Evolutionary conservation across 768 basidiomycete genomes (phyloP).

Genomic region (Clavaria fumosa): DNA sequence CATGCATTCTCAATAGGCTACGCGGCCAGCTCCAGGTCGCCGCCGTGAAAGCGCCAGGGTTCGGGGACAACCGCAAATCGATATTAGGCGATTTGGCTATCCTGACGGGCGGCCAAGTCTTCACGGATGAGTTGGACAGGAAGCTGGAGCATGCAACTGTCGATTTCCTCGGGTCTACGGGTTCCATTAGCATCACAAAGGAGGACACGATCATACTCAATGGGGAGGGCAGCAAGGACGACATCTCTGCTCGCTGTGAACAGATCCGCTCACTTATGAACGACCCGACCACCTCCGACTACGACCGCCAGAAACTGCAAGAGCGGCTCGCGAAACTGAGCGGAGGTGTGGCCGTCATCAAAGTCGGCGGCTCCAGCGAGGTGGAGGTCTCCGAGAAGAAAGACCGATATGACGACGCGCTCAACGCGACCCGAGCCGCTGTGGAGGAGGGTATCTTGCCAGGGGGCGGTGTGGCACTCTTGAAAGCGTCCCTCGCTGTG

Average conservation of each 20-base stretch:
- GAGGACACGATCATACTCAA: slow-evolving; percentile 96
- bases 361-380: slow-evolving; percentile 85
- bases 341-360: slow-evolving; percentile 97
- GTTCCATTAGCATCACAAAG: slow-evolving; percentile 88
- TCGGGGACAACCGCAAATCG: slow-evolving; percentile 98
- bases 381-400: slow-evolving; percentile 99
- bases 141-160: slow-evolving; percentile 84
- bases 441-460: slow-evolving; percentile 98
- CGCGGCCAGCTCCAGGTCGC: slow-evolving; percentile 90
- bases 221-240: slow-evolving; percentile 80
- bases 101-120: slow-evolving; percentile 94
- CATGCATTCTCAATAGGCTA: slow-evolving; percentile 98
- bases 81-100: slow-evolving; percentile 95
- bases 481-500: slow-evolving; percentile 70
- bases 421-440: slow-evolving; percentile 95
- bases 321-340: slow-evolving; percentile 93
- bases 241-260: slow-evolving; percentile 87
- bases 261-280: slow-evolving; percentile 77
- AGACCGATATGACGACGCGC: slow-evolving; percentile 92
- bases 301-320: slow-evolving; percentile 88
- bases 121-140: slow-evolving; percentile 92
- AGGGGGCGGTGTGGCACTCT: slow-evolving; percentile 86
- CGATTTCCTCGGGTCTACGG: slow-evolving; percentile 84
- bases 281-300: slow-evolving; percentile 81
- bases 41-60: slow-evolving; percentile 94